Conservation (phyloP, 768 basidiomycete species). For the Mycena galericulata region DNA sequence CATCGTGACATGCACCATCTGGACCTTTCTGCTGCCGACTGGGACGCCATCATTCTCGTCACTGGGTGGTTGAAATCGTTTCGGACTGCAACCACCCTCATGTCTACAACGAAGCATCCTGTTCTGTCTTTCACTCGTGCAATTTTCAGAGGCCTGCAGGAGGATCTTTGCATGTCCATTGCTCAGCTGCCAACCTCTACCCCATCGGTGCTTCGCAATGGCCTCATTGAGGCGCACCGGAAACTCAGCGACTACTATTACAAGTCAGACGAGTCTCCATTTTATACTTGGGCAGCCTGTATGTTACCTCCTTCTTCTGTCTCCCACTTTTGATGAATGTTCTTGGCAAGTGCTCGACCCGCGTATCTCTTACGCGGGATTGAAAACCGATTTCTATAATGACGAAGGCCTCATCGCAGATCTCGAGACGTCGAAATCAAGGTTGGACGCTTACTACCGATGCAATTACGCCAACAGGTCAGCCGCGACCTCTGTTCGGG, state of each 20-base stretch:
- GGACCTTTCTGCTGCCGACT: neutral
- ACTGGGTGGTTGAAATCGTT: neutral
- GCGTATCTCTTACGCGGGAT: slow-evolving; percentile 13
- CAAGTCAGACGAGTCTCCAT: slow-evolving; percentile 21
- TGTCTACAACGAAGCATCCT: neutral
- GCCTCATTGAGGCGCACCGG: slow-evolving; percentile 9
- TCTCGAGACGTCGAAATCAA: neutral
- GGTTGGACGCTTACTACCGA: neutral
- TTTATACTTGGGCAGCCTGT: slow-evolving; percentile 26
- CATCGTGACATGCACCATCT: neutral
- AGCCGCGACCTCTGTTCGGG: neutral
- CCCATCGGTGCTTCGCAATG: neutral
- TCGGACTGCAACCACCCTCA: neutral
- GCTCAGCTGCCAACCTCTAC: neutral
- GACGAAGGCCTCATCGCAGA: neutral
- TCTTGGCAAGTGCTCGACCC: slow-evolving; percentile 11
- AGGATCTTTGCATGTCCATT: neutral
- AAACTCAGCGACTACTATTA: slow-evolving; percentile 25
- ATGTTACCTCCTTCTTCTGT: neutral
- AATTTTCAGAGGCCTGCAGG: neutral
- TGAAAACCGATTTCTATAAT: too few relatives aligned
- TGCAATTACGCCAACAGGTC: neutral
- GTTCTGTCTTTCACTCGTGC: neutral
- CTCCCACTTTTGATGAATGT: too few relatives aligned
- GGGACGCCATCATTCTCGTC: neutral